Evolutionary conservation across 164 flowering plant genomes (phyloP).

Genomic region (Paratinospora sagittata): DNA sequence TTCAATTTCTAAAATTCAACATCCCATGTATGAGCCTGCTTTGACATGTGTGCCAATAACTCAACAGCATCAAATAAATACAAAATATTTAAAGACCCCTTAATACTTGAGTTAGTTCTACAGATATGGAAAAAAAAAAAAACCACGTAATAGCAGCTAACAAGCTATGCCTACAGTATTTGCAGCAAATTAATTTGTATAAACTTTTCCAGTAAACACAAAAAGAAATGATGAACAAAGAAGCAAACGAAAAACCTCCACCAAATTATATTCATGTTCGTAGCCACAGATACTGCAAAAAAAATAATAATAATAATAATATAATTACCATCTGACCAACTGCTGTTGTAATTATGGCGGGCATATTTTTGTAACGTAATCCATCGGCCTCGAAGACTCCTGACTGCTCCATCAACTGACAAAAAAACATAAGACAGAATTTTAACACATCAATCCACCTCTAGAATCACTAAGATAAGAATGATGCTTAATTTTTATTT

Average conservation of each 20-base stretch:
- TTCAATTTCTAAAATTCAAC: no score
- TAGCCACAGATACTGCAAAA: not conserved
- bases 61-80: no score
- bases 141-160: no score
- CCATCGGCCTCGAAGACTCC: constrained; percentile 45
- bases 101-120: no score
- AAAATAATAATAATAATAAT: not conserved
- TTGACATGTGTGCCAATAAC: no score
- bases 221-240: no score
- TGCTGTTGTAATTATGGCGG: constrained; percentile 58
- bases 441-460: not conserved
- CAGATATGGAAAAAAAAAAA: no score
- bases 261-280: not conserved
- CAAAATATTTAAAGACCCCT: no score
- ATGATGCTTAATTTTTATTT: not conserved
- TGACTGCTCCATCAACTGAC: constrained; percentile 62
- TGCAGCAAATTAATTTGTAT: not conserved
- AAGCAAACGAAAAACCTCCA: not conserved
- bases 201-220: not conserved
- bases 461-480: no score
- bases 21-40: no score
- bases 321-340: constrained; percentile 71
- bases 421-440: constrained; percentile 1
- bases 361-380: constrained; percentile 33
- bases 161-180: not conserved